Base-by-base conservation (phyloP, 2,329 filamentous ascomycete species). In the Alternaria tenuissima region DNA sequence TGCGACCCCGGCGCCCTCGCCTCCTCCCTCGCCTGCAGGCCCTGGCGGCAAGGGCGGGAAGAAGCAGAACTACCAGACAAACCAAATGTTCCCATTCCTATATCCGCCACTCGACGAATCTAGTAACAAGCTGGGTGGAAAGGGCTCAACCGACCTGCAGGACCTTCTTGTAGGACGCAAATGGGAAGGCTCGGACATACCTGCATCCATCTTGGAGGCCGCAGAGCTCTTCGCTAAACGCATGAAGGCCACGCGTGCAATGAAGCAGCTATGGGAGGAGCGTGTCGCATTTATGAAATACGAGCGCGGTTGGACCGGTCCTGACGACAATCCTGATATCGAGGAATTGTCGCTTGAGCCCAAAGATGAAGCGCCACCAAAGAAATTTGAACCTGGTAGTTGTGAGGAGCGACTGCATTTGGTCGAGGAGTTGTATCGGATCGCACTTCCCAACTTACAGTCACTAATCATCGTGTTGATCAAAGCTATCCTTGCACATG, bases 51-150 rank as follows among this genome's bases (percentile, higher is more conserved):
- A 98, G 78, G 92, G 91, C 53, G 94, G 91, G 1, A 99, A 99
- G 83, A 99, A 99, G 76, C 95, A 99, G 74, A 99, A 98, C 69
- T 99, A 99, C 72, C 95, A 99, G 78, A 99, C 95, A 0, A 99
- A 99, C 74, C 95, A 99, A 71, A 95, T 97, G 75, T 98, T 99
- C 66, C 95, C 95, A 0, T 98, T 99, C 74, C 89, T 99, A 81
- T 99, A 99, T 69, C 95, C 95, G 2, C 95, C 95, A 1, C 82
- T 97, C 18, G 94, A 97, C 78, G 90, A 89, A 63, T 90, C 88
- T 24, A 97, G 93, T 79, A 97, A 96, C 74, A 91, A 90, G 68
- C 89, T 94, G 38, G 94, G 95, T 52, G 94, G 94, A 1, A 97
- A 96, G 75, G 94, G 94, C 12, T 87, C 86, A 20, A 91, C 93